Evolutionary conservation across 2,329 filamentous ascomycete genomes (phyloP).

Genomic region (Botryotinia globosa): DNA sequence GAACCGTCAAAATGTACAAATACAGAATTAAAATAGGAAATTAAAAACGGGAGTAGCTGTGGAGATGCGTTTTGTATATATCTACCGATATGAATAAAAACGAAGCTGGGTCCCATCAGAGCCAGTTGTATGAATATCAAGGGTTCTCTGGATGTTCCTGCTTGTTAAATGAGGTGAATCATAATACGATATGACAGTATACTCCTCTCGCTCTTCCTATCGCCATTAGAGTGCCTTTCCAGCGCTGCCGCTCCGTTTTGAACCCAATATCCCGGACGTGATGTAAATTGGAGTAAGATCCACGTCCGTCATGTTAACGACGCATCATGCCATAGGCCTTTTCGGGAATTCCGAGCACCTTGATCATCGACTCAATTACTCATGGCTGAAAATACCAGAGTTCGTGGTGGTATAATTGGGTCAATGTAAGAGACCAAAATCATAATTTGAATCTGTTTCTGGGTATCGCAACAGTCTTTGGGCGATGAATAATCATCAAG

Average conservation of each 20-base stretch:
- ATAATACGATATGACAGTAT: background rate
- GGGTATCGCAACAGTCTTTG: background rate
- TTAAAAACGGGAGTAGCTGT: background rate
- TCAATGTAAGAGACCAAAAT: background rate
- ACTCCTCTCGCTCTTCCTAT: background rate
- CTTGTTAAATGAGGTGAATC: background rate
- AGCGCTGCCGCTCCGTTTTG: background rate
- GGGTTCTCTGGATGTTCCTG: background rate
- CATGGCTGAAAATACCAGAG: background rate
- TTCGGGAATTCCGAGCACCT: background rate
- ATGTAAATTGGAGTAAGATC: background rate
- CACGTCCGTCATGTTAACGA: background rate
- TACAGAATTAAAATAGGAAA: background rate
- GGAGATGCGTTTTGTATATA: too few species aligned
- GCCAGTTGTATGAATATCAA: background rate
- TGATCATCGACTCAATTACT: background rate
- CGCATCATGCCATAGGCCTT: background rate
- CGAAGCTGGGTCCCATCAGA: background rate
- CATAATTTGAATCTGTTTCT: background rate
- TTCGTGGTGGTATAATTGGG: background rate
- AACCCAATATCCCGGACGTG: background rate
- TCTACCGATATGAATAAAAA: background rate
- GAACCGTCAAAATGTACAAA: background rate
- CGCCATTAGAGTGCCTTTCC: background rate
- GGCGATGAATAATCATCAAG: background rate